These are phyloP conservation scores for Penicillium bovifimosum DNA, from an alignment of 495 filamentous ascomycete species.

Conservation along the genomic window DNA sequence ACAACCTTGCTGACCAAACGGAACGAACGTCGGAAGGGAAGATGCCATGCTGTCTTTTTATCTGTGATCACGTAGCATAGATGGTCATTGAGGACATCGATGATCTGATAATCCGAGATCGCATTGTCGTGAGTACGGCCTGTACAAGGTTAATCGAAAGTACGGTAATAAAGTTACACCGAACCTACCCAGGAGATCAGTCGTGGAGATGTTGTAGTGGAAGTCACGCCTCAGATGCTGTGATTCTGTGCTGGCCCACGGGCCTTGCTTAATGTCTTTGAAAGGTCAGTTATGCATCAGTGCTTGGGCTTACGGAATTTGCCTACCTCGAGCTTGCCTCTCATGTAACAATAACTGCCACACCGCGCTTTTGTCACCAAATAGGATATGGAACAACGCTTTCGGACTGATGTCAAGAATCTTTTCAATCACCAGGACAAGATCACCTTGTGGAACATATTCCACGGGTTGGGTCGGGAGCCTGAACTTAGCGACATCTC, in stretches of 20 bases:
- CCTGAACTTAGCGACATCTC: conserved; percentile 69
- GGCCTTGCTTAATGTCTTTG: conserved; percentile 68
- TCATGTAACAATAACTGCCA: conserved; percentile 90
- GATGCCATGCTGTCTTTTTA: conserved; percentile 82
- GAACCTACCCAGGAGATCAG: conserved; percentile 56
- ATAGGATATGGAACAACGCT: conserved; percentile 90
- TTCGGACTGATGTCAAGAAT: conserved; percentile 85
- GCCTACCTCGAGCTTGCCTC: conserved; percentile 63
- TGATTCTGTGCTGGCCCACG: conserved; percentile 68
- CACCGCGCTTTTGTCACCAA: conserved; percentile 89
- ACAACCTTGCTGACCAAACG: conserved; percentile 85
- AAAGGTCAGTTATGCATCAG: conserved; percentile 12
- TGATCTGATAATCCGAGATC: conserved; percentile 78
- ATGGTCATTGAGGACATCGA: conserved; percentile 90
- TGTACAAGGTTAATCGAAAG: conserved; percentile 16
- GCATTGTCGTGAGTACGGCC: conserved; percentile 46
- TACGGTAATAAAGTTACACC: not conserved
- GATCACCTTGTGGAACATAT: conserved; percentile 78
- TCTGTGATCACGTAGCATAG: conserved; percentile 93
- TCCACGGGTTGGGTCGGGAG: conserved; percentile 75
- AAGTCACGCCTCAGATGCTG: conserved; percentile 71
- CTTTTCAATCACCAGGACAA: conserved; percentile 62
- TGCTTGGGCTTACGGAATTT: too few relatives aligned
- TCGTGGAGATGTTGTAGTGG: conserved; percentile 66
- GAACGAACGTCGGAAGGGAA: conserved; percentile 75